Conservation (phyloP, 2,329 filamentous ascomycete species). For the Plectosphaerella plurivora region DNA sequence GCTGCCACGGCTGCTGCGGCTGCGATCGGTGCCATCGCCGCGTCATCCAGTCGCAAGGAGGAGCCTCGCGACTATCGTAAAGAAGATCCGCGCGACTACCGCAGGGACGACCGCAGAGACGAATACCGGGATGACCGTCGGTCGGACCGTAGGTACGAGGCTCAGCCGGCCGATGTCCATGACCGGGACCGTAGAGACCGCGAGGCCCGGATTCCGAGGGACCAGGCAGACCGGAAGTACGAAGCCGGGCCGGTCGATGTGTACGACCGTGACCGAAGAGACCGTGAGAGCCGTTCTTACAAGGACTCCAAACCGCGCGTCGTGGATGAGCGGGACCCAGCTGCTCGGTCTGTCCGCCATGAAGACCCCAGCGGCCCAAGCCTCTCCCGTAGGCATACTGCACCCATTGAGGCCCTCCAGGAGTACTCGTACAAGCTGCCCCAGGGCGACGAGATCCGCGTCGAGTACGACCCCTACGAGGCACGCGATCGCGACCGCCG, state of each 20-base stretch:
- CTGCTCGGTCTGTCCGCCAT: conserved; percentile 18
- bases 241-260: neutral
- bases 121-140: conserved; percentile 16
- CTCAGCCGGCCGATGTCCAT: neutral
- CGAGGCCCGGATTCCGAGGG: conserved; percentile 15
- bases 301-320: conserved; percentile 11
- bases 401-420: conserved; percentile 5
- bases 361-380: conserved; percentile 18
- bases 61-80: conserved; percentile 14
- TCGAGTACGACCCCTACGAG: conserved; percentile 8
- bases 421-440: conserved; percentile 7
- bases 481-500: conserved; percentile 3
- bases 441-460: conserved; percentile 10
- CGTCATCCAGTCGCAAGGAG: conserved; percentile 19
- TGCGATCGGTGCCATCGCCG: conserved; percentile 40
- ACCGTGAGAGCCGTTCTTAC: conserved; percentile 20
- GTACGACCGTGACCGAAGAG: conserved; percentile 22
- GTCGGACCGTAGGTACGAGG: conserved; percentile 15
- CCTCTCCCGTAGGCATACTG: conserved; percentile 1
- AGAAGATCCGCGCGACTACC: neutral
- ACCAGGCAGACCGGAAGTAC: conserved; percentile 16
- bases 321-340: conserved; percentile 16
- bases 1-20: conserved; percentile 44
- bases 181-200: conserved; percentile 26
- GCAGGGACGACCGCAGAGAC: neutral